phyloP scores from a whole-genome alignment of 2,329 filamentous ascomycete species.

The Cercospora sp. region DNA sequence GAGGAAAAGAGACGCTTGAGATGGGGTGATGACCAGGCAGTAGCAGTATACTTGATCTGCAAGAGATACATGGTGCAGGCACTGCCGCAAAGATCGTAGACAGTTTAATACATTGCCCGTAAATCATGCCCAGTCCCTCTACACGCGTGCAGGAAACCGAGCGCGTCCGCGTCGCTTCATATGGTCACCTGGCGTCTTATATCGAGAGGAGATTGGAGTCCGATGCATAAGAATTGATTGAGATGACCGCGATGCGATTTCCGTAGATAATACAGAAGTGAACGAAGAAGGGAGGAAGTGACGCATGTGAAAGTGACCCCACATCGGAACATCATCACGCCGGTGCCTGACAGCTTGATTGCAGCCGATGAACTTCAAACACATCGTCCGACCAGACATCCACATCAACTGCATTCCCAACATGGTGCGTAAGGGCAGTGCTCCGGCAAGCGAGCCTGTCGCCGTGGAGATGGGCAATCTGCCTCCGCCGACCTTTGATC shows the following conservation, averaged over 20 bases:
- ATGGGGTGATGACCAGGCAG: background rate
- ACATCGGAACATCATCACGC: background rate
- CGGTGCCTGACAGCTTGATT: background rate
- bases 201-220: too few relatives aligned
- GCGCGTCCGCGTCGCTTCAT: background rate
- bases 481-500: conserved; percentile 75
- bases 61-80: background rate
- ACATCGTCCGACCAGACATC: background rate
- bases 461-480: conserved; percentile 16
- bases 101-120: background rate
- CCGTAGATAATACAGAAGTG: background rate
- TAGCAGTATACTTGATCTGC: background rate
- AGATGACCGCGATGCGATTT: background rate
- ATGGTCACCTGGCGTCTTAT: too few relatives aligned
- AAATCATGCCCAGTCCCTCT: background rate
- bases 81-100: background rate
- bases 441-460: background rate
- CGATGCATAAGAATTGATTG: background rate
- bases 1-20: background rate
- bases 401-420: background rate
- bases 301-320: background rate
- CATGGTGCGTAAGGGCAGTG: conserved; percentile 13
- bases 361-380: background rate
- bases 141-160: background rate
- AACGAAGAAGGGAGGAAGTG: background rate